Conservation (phyloP, 169 alveolate species). For the Plasmodium malariae region DNA sequence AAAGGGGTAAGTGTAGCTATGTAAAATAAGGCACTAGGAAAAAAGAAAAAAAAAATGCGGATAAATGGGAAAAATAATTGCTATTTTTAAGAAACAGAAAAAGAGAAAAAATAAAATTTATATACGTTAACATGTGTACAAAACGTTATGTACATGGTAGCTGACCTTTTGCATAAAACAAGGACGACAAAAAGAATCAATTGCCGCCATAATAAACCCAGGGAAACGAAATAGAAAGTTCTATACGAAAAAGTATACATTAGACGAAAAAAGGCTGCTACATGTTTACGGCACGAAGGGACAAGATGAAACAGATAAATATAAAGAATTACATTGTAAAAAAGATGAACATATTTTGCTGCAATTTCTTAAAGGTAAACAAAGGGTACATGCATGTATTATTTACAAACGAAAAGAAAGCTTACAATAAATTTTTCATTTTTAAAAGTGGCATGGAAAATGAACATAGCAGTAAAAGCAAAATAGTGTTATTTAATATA, state of each 20-base stretch:
- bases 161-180: too few relatives aligned
- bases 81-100: too few relatives aligned
- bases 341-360: not conserved
- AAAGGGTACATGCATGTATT: conserved; percentile 6
- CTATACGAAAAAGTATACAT: too few relatives aligned
- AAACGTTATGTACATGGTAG: too few relatives aligned
- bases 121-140: too few relatives aligned
- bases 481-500: conserved; percentile 33
- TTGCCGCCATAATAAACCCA: too few relatives aligned
- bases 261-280: not conserved
- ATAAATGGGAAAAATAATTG: too few relatives aligned
- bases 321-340: not conserved
- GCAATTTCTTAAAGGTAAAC: not conserved
- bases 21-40: not conserved
- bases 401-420: not conserved
- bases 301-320: not conserved
- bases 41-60: not conserved
- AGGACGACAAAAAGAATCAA: too few relatives aligned
- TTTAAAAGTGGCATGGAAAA: not conserved
- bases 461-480: not conserved
- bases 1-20: too few relatives aligned
- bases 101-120: too few relatives aligned
- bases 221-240: too few relatives aligned
- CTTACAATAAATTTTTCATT: conserved; percentile 9
- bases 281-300: not conserved